phyloP scores from a whole-genome alignment of 805 yeast species.

The Ogataea ramenticola region DNA sequence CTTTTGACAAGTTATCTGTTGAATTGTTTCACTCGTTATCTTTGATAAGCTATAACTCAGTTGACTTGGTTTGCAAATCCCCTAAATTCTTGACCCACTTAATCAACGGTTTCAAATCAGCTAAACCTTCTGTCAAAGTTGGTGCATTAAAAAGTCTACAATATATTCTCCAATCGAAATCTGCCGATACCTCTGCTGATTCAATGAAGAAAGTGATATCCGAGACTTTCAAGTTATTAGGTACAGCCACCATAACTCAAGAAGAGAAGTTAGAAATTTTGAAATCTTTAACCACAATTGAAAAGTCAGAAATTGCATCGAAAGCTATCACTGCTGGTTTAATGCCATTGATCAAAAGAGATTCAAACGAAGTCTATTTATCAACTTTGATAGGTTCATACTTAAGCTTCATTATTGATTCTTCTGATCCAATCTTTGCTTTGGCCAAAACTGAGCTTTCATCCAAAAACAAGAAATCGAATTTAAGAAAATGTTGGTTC shows the following conservation, averaged over 20 bases:
- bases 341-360: slow-evolving; percentile 54
- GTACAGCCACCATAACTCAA: slow-evolving; percentile 41
- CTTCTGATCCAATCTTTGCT: slow-evolving; percentile 16
- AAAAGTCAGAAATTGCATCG: neutral
- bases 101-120: slow-evolving; percentile 53
- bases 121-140: slow-evolving; percentile 58
- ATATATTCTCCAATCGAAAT: slow-evolving; percentile 14
- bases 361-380: slow-evolving; percentile 65
- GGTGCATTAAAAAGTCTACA: slow-evolving; percentile 34
- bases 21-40: slow-evolving; percentile 34
- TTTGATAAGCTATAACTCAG: slow-evolving; percentile 30
- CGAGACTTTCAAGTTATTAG: slow-evolving; percentile 51
- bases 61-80: slow-evolving; percentile 27
- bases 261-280: neutral
- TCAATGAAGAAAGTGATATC: slow-evolving; percentile 32
- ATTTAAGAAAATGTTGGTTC: slow-evolving; percentile 64
- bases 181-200: slow-evolving; percentile 16
- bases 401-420: slow-evolving; percentile 43
- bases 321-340: slow-evolving; percentile 21
- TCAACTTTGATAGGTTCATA: slow-evolving; percentile 41
- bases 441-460: neutral
- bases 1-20: slow-evolving; percentile 50
- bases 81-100: slow-evolving; percentile 44
- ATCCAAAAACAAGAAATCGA: slow-evolving; percentile 48
- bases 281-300: neutral